Evolutionary conservation across 495 filamentous ascomycete species (phyloP), one percentile per base, ranked within the genome.

Genomic region (Peziza echinospora): DNA sequence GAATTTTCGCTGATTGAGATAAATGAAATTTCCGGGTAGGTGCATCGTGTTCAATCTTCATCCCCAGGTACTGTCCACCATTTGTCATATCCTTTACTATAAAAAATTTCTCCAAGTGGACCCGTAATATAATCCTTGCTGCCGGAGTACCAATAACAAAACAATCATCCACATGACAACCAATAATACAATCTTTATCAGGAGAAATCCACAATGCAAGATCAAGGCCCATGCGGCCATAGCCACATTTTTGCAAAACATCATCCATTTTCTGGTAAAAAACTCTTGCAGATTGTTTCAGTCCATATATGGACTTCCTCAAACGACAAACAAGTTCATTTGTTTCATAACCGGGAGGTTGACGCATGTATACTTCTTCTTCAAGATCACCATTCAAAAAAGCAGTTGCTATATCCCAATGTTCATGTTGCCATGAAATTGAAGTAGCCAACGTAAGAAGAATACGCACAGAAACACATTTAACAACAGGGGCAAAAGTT

Each of bases 341-440:
- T 16, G 16, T 34, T 34, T 10, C 28, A 16, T 34, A 34, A 10
- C 28, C 28, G 9, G 9, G 9, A 10, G 43, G 2, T 13, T 24
- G 45, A 17, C 6, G 24, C 26, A 47, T 39, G 21, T 34, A 47
- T 6, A 47, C 21, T 1, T 39, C 45, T 26, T 34, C 26, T 9
- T 37, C 1, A n/a, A 47, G 21, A n/a, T 11, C 21, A 2, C 23
- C 3, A 13, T 26, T 26, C 5, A 43, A 21, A 22, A 48, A 48
- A 1, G 46, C 46, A n/a, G 28, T 48, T 6, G 7, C 5, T 16
- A 48, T 22, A 45, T 48, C 28, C 28, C 39, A 26, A 8, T 48
- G 46, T 42, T 48, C 16, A 5, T 43, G 13, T 8, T 48, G 13
- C 11, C 19, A 24, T 7, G 22, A 13, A n/a, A 11, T 43, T 16